Conservation (phyloP, 192 early-diverging fungal genomes). For the Chytriomyces sp. region DNA sequence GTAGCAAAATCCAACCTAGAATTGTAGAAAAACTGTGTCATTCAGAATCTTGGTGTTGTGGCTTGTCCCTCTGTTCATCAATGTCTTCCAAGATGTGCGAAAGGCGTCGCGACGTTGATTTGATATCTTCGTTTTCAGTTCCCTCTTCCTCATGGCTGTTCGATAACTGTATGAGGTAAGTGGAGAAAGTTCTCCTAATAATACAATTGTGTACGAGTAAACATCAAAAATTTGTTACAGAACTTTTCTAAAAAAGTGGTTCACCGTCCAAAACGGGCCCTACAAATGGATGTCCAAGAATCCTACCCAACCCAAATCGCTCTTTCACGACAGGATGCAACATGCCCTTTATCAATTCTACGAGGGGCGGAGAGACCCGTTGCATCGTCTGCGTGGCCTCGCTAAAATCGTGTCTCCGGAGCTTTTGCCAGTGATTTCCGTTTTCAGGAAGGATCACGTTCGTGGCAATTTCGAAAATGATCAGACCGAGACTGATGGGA, state of each 20-base stretch:
- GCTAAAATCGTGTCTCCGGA: slow-evolving; percentile 74
- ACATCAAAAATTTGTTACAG: too few relatives aligned
- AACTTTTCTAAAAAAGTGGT: background rate
- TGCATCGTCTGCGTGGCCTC: slow-evolving; percentile 53
- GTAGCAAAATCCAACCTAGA: too few relatives aligned
- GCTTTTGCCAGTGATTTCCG: slow-evolving; percentile 82
- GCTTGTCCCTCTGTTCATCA: too few relatives aligned
- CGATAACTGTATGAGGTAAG: too few relatives aligned
- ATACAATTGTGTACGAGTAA: too few relatives aligned
- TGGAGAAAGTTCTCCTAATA: too few relatives aligned
- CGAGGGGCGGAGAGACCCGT: slow-evolving; percentile 52
- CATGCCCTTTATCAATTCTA: slow-evolving; percentile 68
- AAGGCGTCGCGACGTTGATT: too few relatives aligned
- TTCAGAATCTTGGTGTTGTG: too few relatives aligned
- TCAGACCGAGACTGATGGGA: slow-evolving; percentile 77
- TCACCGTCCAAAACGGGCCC: slow-evolving; percentile 15
- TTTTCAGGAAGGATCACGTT: slow-evolving; percentile 89
- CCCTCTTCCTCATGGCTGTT: too few relatives aligned
- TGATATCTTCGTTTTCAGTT: too few relatives aligned
- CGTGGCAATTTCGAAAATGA: slow-evolving; percentile 83
- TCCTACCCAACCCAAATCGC: slow-evolving; percentile 58
- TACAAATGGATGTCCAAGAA: slow-evolving; percentile 56
- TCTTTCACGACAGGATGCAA: slow-evolving; percentile 57
- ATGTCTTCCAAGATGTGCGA: too few relatives aligned
- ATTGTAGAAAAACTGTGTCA: too few relatives aligned